Evolutionary conservation across 441 rosid genomes (phyloP), one percentile per base, ranked within the genome.

Genomic region (Syzygium malaccense): DNA sequence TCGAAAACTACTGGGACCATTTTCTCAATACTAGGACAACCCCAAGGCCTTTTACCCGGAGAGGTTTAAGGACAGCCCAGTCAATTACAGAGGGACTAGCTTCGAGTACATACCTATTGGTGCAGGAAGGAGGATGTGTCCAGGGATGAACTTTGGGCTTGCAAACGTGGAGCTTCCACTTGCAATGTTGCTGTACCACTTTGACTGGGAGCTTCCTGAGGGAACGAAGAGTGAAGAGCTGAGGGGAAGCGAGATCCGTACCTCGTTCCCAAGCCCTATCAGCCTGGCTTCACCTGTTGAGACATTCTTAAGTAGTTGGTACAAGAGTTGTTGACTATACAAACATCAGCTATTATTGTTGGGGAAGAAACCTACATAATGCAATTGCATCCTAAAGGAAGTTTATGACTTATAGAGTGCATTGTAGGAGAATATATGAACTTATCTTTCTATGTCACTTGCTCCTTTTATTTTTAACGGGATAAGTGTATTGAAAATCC

Each of bases 61-160:
- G 53, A 85, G 89, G 89, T 85, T 88, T 33, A 20, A 1, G 13
- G 66, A 88, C 33, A 49, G 84, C 37, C 26, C 85, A 1, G 54
- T 51, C 30, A 85, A 85, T 54, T 88, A 48, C 58, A 88, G 28
- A 54, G 85, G 89, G 32, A 88, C 37, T 53, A 6, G 87, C 66
- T 57, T 28, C 14, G 33, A 60, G 68, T 60, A 60, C 87, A 66
- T 85, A 10, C 89, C 87, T 14, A 66, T 88, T 26, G 89, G 87
- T 17, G 87, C 89, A 11, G 89, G 89, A 7, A 85, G 87, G n/a
- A 88, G 89, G 89, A 85, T 88, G 4, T 85, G 87, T 54, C 89
- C 85, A 10, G 85, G 87, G 26, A 85, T 88, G 89, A 32, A 49
- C 54, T 85, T 85, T 25, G 89, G 53, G 4, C 19, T 84, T 5